Base-by-base conservation (phyloP, 148 eudicot species). In the Dysphania ambrosioides region DNA sequence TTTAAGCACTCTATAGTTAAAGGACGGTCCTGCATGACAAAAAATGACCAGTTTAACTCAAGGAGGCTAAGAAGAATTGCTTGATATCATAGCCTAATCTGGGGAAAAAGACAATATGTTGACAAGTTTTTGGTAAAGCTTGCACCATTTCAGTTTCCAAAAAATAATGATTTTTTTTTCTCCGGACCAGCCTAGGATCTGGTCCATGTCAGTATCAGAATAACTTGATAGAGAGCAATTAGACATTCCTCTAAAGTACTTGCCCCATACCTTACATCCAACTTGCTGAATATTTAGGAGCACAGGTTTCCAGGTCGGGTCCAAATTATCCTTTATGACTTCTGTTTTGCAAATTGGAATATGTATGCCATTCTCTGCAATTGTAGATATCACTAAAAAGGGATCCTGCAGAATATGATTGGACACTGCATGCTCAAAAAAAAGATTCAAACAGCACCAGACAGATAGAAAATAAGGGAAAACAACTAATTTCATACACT, bases 341-440 rank as follows among this genome's bases (percentile, higher is more conserved):
- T 96, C 97, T 26, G 99, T 96, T 86, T 88, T 96, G 86, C 90
- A 90, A 73, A 96, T 86, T 69, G 97, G 99, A 81, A 92, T 70
- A 58, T 82, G 53, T 35, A 72, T 61, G 59, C 97, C 97, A 85
- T 82, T 75, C 82, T 96, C 97, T 71, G 80, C 79, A 57, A 63
- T 75, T 85, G 85, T 96, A 67, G 97, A 92, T 82, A 96, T 88
- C 78, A 91, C 86, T 76, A 96, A 77, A 72, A 96, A 88, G 18
- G 99, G 95, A 78, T 96, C 99, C 99, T 96, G 89, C 83, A 85
- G 85, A 40, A 86, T 60, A 72, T 75, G 72, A 73, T 15, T 4
- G 75, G 64, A 71, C 60, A 21, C 59, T 47, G 30, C 40, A 78
- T 36, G 32, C 53, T 62, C 38, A 78, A 55, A 63, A 57, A n/a